Evolutionary conservation across 768 basidiomycete genomes (phyloP).

Genomic region (Lentinula raphanica): DNA sequence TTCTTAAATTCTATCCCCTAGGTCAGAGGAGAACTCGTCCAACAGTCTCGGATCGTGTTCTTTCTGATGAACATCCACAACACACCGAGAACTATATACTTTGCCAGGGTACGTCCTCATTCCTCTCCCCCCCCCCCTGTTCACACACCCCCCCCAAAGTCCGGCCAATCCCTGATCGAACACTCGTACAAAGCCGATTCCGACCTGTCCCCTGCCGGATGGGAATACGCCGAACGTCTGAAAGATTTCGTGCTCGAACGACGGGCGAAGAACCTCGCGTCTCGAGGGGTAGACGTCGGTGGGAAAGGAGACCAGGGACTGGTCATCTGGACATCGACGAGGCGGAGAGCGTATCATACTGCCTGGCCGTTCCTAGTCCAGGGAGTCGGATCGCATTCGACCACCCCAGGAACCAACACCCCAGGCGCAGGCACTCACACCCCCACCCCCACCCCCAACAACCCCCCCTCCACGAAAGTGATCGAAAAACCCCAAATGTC

Average conservation of each 20-base stretch:
- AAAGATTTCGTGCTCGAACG: conserved; percentile 88
- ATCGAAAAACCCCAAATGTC: conserved; percentile 95
- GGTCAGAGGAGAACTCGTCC: neutral
- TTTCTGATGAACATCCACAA: conserved; percentile 99
- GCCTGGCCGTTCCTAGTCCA: conserved; percentile 82
- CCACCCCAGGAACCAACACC: neutral
- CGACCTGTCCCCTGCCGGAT: conserved; percentile 89
- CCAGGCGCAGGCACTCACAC: too few species aligned
- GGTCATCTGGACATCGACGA: conserved; percentile 94
- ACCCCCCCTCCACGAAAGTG: conserved; percentile 47
- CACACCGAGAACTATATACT: conserved; percentile 87
- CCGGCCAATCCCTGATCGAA: conserved; percentile 96
- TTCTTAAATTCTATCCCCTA: conserved; percentile 2
- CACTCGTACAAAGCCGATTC: conserved; percentile 99
- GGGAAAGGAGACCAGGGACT: conserved; percentile 60
- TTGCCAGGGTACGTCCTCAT: conserved; percentile 69
- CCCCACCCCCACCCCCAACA: neutral
- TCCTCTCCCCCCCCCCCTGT: neutral
- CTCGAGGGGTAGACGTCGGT: conserved; percentile 57
- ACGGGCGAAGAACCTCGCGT: conserved; percentile 69
- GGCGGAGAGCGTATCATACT: conserved; percentile 88
- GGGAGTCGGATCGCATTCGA: neutral
- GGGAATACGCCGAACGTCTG: conserved; percentile 89
- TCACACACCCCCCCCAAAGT: conserved; percentile 41
- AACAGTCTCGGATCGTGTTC: conserved; percentile 90